A percentile compares a stretch with the other conserved stretches of the same genome.
These are phyloP conservation scores for Yarrowia yakushimensis DNA, from an alignment of 805 yeast species.

Conservation along the genomic window DNA sequence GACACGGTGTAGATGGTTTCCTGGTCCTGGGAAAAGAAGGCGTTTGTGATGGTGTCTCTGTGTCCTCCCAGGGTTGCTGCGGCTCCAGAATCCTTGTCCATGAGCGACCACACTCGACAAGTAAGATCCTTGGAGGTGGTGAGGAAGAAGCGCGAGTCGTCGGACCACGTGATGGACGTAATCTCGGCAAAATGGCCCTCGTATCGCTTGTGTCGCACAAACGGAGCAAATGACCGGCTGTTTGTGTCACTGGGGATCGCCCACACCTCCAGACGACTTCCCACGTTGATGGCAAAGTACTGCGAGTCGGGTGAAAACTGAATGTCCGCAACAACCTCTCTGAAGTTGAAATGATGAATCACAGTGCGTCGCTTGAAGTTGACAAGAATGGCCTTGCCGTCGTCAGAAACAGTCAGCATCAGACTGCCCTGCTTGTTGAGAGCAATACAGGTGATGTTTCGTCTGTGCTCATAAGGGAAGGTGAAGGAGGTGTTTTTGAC, in stretches of 20 bases:
- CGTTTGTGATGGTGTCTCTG: conserved; percentile 79
- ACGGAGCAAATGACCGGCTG: conserved; percentile 94
- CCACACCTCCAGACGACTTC: conserved; percentile 88
- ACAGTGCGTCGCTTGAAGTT: conserved; percentile 81
- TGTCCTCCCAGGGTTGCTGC: conserved; percentile 90
- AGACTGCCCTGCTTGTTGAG: conserved; percentile 78
- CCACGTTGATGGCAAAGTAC: conserved; percentile 80
- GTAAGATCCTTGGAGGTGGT: conserved; percentile 89
- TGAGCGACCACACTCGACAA: conserved; percentile 74
- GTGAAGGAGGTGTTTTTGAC: conserved; percentile 82
- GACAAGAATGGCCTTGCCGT: conserved; percentile 89
- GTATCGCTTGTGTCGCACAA: conserved; percentile 81
- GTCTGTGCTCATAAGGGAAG: conserved; percentile 87
- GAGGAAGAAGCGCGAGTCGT: conserved; percentile 81
- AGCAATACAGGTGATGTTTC: conserved; percentile 73
- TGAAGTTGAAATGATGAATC: conserved; percentile 90
- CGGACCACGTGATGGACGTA: conserved; percentile 78
- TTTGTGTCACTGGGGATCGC: conserved; percentile 75
- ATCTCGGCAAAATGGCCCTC: conserved; percentile 91
- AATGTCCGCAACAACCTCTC: conserved; percentile 67
- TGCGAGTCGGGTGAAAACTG: conserved; percentile 87
- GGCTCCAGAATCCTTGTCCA: conserved; percentile 65
- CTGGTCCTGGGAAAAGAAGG: conserved; percentile 84
- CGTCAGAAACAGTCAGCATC: conserved; percentile 77
- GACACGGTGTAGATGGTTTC: conserved; percentile 88